Conservation (phyloP, 1,284 basidiomycete genomes). For the Sanghuangporus baumii region DNA sequence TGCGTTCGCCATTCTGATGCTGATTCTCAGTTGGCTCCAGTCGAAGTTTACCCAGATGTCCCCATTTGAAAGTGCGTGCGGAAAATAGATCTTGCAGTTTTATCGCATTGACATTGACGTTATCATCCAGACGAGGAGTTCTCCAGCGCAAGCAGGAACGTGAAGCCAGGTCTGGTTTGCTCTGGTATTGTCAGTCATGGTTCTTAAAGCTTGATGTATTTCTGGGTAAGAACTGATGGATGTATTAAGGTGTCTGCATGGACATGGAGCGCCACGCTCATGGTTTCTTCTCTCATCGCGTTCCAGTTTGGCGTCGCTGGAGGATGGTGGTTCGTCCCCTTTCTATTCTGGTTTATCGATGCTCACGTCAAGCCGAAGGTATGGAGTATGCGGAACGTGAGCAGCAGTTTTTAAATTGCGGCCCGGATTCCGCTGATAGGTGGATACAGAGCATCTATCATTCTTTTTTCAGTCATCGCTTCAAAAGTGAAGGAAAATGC, state of each 20-base stretch:
- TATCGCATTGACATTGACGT: neutral
- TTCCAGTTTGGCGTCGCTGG: neutral
- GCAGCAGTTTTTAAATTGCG: neutral
- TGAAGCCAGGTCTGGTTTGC: slow-evolving; percentile 58
- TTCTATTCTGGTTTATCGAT: no score
- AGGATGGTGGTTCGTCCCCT: slow-evolving; percentile 29
- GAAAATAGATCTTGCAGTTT: neutral
- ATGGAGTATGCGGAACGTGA: slow-evolving; percentile 50
- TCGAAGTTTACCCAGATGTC: slow-evolving; percentile 14
- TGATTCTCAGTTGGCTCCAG: slow-evolving; percentile 15
- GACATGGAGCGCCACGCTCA: slow-evolving; percentile 55
- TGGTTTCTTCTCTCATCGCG: slow-evolving; percentile 12
- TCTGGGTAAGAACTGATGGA: neutral
- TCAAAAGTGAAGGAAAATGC: slow-evolving; percentile 72
- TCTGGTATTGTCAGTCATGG: slow-evolving; percentile 44
- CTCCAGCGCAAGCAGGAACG: slow-evolving; percentile 17
- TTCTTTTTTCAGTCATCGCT: slow-evolving; percentile 69
- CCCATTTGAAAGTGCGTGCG: slow-evolving; percentile 15
- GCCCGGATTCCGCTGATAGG: neutral
- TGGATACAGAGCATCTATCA: slow-evolving; percentile 46
- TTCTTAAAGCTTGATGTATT: slow-evolving; percentile 33
- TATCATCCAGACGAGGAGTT: slow-evolving; percentile 14
- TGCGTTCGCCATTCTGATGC: slow-evolving; percentile 15
- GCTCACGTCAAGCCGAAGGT: slow-evolving; percentile 22
- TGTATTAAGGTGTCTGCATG: slow-evolving; percentile 42